Conservation (phyloP, 2,329 filamentous ascomycete genomes). For the Penicillium sp. region DNA sequence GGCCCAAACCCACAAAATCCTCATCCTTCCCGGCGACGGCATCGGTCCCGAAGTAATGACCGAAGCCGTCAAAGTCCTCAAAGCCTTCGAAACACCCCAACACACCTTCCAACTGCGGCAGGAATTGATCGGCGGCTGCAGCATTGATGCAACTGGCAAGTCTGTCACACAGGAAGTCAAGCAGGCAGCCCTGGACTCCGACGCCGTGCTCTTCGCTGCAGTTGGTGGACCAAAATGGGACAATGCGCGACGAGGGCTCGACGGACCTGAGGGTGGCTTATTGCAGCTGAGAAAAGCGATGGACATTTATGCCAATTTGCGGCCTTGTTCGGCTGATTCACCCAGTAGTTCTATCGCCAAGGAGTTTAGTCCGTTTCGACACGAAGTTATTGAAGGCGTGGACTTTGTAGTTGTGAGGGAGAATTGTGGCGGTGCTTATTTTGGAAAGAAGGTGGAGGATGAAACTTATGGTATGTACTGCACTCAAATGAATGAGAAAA, state of each 20-base stretch:
- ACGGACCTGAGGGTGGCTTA: slow-evolving; percentile 85
- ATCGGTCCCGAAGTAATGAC: slow-evolving; percentile 71
- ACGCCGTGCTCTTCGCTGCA: slow-evolving; percentile 84
- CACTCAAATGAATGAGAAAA: slow-evolving; percentile 14
- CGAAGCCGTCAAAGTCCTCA: slow-evolving; percentile 63
- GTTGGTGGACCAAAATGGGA: slow-evolving; percentile 95
- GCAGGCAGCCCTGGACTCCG: slow-evolving; percentile 72
- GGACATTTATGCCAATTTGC: slow-evolving; percentile 84
- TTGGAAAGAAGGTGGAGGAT: slow-evolving; percentile 41
- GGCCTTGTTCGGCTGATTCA: slow-evolving; percentile 76
- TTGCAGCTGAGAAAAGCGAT: slow-evolving; percentile 84
- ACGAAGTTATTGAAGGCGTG: slow-evolving; percentile 75
- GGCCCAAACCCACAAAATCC: slow-evolving; percentile 62
- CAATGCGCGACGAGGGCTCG: slow-evolving; percentile 60
- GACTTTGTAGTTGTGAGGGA: slow-evolving; percentile 67
- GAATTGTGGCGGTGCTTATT: slow-evolving; percentile 47
- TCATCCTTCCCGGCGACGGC: slow-evolving; percentile 75
- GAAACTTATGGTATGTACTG: slow-evolving; percentile 29
- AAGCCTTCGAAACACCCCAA: slow-evolving; percentile 67
- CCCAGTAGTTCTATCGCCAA: slow-evolving; percentile 70
- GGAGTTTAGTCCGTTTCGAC: slow-evolving; percentile 78
- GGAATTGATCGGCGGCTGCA: slow-evolving; percentile 81
- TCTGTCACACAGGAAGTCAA: slow-evolving; percentile 79
- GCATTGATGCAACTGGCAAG: slow-evolving; percentile 75
- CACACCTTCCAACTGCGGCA: slow-evolving; percentile 80